These are phyloP conservation scores for Tephrocybe sp. DNA, from an alignment of 768 basidiomycete genomes.

Conservation along the genomic window DNA sequence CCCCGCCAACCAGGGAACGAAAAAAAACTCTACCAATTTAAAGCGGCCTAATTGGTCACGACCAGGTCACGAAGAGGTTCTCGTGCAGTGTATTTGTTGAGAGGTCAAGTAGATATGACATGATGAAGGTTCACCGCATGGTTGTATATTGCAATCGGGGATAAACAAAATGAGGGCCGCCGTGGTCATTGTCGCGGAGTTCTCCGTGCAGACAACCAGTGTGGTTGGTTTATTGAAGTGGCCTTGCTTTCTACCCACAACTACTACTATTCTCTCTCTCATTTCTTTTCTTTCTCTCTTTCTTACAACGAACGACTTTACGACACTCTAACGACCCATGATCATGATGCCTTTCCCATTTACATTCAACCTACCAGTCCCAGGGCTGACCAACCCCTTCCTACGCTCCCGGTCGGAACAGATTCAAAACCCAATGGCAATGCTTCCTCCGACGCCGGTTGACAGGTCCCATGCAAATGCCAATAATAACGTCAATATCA, in stretches of 20 bases:
- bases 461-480: conserved; percentile 3
- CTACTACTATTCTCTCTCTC: not conserved
- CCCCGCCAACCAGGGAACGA: no score
- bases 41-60: no score
- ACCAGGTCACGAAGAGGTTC: no score
- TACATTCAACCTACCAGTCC: conserved; percentile 65
- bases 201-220: not conserved
- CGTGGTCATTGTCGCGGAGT: not conserved
- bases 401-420: conserved; percentile 14
- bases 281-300: not conserved
- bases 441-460: conserved; percentile 17
- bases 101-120: no score
- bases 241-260: not conserved
- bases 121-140: no score
- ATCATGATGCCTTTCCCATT: conserved; percentile 63
- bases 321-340: not conserved
- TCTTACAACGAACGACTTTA: conserved; percentile 3
- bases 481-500: not conserved
- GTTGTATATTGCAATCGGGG: no score
- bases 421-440: not conserved
- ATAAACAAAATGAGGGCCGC: no score
- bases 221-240: not conserved
- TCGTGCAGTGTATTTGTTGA: no score
- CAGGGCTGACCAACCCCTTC: conserved; percentile 70
- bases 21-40: no score